Base-by-base conservation (phyloP, 345 rosid genomes). In the Populus simonii region DNA sequence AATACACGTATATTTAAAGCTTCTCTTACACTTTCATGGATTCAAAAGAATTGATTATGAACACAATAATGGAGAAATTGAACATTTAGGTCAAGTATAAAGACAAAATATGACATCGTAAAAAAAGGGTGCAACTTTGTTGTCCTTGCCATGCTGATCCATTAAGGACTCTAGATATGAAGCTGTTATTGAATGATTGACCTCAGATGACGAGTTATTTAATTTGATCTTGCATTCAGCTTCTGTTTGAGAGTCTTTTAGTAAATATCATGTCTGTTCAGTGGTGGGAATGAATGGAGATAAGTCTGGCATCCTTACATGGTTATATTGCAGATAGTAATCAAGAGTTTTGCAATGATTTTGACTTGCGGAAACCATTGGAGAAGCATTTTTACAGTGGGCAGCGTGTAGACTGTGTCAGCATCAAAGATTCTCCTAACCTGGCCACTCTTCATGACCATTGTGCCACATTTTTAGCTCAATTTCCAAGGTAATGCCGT, bases 351-450 rank as follows among this genome's bases (percentile, higher is more conserved):
- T 88, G 89, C 83, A 86, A 87, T 86, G 98, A 95, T 61, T 93
- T 92, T 87, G 99, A 93, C 87, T 86, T 93, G 89, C 86, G 98
- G 82, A 96, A 93, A 86, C 97, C 97, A 65, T 83, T 96, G 86
- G 96, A 92, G 82, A 89, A 92, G 86, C 97, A 96, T 77, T 91
- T 85, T 82, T 82, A 86, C 75, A 79, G 73, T 0, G 85, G 85
- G 2, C 88, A 86, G 66, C 86, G 25, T 12, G 90, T 93, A 72
- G 90, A 96, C 74, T 96, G 97, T 85, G 78, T 93, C 81, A 84
- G 98, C 85, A 81, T 88, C 75, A 87, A 88, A 74, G 91, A 88
- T 77, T 88, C 87, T 74, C 83, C 85, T 4, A 88, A 85, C 80
- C 88, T 89, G 74, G 80, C 84, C 67, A 72, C 87, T 83, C 80